phyloP scores from a whole-genome alignment of 225 moss, liverwort and hornwort genomes.

The Bryoerythrophyllum caledonicum region DNA sequence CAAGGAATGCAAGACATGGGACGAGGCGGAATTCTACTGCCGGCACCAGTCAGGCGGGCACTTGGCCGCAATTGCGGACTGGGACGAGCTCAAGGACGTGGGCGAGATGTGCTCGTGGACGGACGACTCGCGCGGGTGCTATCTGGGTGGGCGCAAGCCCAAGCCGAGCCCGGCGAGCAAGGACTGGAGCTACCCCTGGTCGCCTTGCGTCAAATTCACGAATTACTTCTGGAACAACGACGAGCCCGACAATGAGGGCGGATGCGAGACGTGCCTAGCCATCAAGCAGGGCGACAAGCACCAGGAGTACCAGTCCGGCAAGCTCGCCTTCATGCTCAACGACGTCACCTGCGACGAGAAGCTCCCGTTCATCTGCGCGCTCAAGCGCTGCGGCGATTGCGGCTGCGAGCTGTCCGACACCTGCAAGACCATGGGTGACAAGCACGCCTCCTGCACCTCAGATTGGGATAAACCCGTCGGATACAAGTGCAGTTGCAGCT shows the following conservation, averaged over 20 bases:
- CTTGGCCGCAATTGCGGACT: slow-evolving; percentile 41
- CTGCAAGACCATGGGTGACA: slow-evolving; percentile 47
- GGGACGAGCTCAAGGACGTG: slow-evolving; percentile 51
- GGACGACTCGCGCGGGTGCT: slow-evolving; percentile 27
- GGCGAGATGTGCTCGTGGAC: slow-evolving; percentile 39
- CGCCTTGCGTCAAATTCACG: slow-evolving; percentile 46
- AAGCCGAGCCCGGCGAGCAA: slow-evolving; percentile 18
- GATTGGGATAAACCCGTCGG: slow-evolving; percentile 22
- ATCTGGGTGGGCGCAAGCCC: slow-evolving; percentile 54
- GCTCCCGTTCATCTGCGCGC: slow-evolving; percentile 49
- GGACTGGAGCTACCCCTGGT: slow-evolving; percentile 43
- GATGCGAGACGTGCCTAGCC: slow-evolving; percentile 40
- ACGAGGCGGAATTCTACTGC: slow-evolving; percentile 47
- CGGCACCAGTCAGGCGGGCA: slow-evolving; percentile 38
- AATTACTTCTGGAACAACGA: slow-evolving; percentile 44
- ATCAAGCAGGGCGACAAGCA: slow-evolving; percentile 33
- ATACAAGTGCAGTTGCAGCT: slow-evolving; percentile 45
- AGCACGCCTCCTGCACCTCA: slow-evolving; percentile 21
- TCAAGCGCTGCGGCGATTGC: slow-evolving; percentile 33
- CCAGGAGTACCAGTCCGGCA: slow-evolving; percentile 5
- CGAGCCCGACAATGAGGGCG: slow-evolving; percentile 43
- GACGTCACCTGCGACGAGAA: slow-evolving; percentile 40
- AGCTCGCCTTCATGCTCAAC: slow-evolving; percentile 42
- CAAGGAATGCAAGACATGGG: slow-evolving; percentile 44
- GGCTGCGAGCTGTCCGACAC: slow-evolving; percentile 34